Base-by-base conservation (phyloP, 1,284 basidiomycete genomes). In the Microbotryum lychnidis-dioicae region DNA sequence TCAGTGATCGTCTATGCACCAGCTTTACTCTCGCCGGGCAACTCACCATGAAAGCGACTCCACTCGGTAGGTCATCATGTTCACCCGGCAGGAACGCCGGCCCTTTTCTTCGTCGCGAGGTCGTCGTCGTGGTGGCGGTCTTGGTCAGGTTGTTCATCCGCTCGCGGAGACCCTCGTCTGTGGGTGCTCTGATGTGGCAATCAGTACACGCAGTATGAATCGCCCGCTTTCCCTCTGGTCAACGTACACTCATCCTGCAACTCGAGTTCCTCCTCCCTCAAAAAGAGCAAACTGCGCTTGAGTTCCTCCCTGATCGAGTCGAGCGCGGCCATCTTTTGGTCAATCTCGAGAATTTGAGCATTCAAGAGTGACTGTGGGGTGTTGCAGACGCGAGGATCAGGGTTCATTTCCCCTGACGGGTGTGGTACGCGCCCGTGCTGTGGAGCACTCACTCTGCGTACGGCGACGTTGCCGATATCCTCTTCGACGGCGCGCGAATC, bases 41-140 rank as follows among this genome's bases (percentile, higher is more conserved):
- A 64, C 76, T 66, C 75, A 89, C 89, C 92, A 99, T 97, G 78
- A 99, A 99, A 6, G 94, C 94, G 5, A 97, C 85, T 4, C 90
- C 91, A 7, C 86, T 83, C 6, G 94, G 96, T 59, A 99, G 79
- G 60, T 97, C 91, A 71, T 96, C 91, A 70, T 99, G 96, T 75
- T 98, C 96, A 18, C 91, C 94, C 2, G 94, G 94, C 62, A 99
- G 76, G 79, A 99, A 98, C 9, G 89, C 88, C 0, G 94, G 93
- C 0, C 91, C 88, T 80, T 87, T 89, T 61, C 87, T 81, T 71
- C 89, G 78, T 45, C 89, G 81, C 21, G 87, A 87, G 70, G 69
- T 51, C 29, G 56, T 45, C 70, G 69, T 51, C 29, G 56, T 45
- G 27, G 62, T 33, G 31, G 58, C 72, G 73, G 65, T 85, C 25